phyloP scores from a whole-genome alignment of 208 protist genomes.

The Leishmania braziliensis region DNA sequence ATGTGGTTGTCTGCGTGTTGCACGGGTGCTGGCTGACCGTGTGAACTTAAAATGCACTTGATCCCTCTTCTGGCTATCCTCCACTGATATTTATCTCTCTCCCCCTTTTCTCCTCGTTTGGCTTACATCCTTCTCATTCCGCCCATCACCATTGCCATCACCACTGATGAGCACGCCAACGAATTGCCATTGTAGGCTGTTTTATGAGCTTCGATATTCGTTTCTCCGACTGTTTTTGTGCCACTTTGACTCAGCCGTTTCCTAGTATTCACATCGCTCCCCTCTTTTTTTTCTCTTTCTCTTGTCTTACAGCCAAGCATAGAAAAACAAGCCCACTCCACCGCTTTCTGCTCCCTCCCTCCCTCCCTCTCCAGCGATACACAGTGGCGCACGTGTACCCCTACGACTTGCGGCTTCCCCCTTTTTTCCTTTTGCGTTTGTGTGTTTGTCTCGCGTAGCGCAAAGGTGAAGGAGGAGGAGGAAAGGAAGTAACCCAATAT shows the following conservation, averaged over 20 bases:
- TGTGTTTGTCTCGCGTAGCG: not conserved
- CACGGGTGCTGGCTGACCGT: not conserved
- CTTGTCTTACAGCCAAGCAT: not conserved
- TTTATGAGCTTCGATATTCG: not conserved
- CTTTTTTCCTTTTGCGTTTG: slow-evolving; percentile 19
- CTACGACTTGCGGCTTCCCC: not conserved
- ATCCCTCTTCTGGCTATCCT: not conserved
- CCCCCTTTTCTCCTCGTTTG: not conserved
- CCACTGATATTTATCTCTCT: not conserved
- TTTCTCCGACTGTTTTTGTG: not conserved
- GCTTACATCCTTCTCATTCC: not conserved
- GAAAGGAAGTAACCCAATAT: not conserved
- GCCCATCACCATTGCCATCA: not conserved
- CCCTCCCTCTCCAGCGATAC: slow-evolving; percentile 4
- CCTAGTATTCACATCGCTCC: not conserved
- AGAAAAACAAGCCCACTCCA: not conserved
- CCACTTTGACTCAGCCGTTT: not conserved
- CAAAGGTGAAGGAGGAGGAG: too few species aligned
- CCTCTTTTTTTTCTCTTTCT: not conserved
- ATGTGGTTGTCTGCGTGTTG: not conserved
- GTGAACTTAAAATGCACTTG: not conserved
- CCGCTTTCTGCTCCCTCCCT: not conserved
- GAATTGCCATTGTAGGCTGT: not conserved
- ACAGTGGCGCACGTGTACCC: not conserved
- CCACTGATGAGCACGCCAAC: not conserved